Evolutionary conservation across 257 asterid species (phyloP).

Genomic region (Solanum ahanhuiri): DNA sequence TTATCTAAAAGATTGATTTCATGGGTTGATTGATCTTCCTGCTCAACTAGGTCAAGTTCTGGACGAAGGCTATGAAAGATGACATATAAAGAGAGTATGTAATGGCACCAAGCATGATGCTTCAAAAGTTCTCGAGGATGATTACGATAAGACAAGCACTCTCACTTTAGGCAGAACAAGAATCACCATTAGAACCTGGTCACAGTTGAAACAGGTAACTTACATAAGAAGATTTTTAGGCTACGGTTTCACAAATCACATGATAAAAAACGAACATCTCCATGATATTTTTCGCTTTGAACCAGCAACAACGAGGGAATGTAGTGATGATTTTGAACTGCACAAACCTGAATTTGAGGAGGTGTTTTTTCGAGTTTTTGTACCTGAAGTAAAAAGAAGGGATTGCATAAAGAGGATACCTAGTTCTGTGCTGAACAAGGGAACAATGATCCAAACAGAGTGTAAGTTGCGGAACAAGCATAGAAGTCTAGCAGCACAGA

Average conservation of each 20-base stretch:
- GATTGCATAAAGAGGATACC: background rate
- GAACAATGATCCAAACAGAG: background rate
- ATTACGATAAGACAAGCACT: background rate
- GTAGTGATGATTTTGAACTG: background rate
- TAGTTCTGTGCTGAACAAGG: background rate
- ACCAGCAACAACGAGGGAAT: background rate
- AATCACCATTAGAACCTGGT: background rate
- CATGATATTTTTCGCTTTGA: background rate
- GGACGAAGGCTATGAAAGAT: background rate
- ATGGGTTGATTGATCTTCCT: slow-evolving; percentile 19
- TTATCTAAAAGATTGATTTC: slow-evolving; percentile 5
- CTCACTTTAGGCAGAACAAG: background rate
- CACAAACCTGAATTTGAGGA: background rate
- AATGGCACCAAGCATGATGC: background rate
- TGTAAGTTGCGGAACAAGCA: background rate
- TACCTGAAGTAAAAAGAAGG: background rate
- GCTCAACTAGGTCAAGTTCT: slow-evolving; percentile 22
- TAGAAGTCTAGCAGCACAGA: background rate
- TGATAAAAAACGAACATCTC: background rate
- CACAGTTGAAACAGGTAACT: background rate
- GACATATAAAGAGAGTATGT: background rate
- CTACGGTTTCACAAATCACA: background rate
- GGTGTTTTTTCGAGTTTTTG: background rate
- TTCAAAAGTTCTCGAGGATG: background rate
- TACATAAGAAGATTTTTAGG: background rate